Evolutionary conservation across 2,329 filamentous ascomycete species (phyloP).

Genomic region (Teratosphaeria epicoccoides): DNA sequence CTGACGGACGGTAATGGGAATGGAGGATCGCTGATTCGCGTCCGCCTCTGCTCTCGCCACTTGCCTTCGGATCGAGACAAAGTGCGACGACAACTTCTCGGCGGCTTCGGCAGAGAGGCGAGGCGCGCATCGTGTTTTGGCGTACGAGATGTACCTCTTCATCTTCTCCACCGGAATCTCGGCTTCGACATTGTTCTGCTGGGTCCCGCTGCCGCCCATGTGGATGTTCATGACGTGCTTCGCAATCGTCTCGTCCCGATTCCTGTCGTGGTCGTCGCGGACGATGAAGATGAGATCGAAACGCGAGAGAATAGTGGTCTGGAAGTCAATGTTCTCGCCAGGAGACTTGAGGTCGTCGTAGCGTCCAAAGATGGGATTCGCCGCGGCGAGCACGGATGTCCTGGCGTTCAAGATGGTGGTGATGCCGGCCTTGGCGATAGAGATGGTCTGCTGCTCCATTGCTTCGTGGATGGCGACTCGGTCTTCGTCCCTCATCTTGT

Average conservation of each 20-base stretch:
- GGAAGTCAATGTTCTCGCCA: slow-evolving; percentile 98
- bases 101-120: slow-evolving; percentile 81
- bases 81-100: slow-evolving; percentile 93
- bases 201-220: slow-evolving; percentile 75
- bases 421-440: slow-evolving; percentile 96
- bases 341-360: slow-evolving; percentile 98
- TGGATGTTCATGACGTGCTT: slow-evolving; percentile 96
- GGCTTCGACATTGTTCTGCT: slow-evolving; percentile 52
- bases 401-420: slow-evolving; percentile 95
- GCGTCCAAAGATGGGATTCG: slow-evolving; percentile 93
- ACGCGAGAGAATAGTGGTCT: slow-evolving; percentile 93
- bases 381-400: slow-evolving; percentile 88
- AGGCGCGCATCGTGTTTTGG: slow-evolving; percentile 89
- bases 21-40: slow-evolving; percentile 80
- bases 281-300: slow-evolving; percentile 99
- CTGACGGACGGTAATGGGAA: slow-evolving; percentile 95
- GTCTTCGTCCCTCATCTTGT: slow-evolving; percentile 99
- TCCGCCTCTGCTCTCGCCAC: slow-evolving; percentile 86
- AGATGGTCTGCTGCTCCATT: slow-evolving; percentile 99
- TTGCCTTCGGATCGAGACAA: slow-evolving; percentile 89
- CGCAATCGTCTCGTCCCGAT: slow-evolving; percentile 84
- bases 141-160: slow-evolving; percentile 95
- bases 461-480: slow-evolving; percentile 97
- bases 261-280: slow-evolving; percentile 82
- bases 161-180: slow-evolving; percentile 94